Evolutionary conservation across 495 filamentous ascomycete species (phyloP), one percentile per base, ranked within the genome.

Genomic region (Podospora tetraspora): DNA sequence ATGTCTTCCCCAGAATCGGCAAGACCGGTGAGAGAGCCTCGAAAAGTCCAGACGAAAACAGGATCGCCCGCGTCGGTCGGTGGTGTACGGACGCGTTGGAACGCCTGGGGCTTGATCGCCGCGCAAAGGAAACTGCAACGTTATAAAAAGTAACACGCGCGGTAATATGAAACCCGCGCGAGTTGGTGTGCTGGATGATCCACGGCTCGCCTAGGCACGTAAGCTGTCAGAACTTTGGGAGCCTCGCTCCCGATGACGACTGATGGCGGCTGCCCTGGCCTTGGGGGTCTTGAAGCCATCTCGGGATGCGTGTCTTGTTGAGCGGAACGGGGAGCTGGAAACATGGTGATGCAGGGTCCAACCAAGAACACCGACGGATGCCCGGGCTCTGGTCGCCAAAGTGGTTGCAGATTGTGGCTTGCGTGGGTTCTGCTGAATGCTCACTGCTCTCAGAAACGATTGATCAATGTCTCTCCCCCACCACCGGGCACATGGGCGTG

Each of bases 121-220:
- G 37, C 12, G 19, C 30, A 64, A 32, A 25, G 12, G 30, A 66
- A 16, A 27, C 16, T 23, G 32, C 23, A 24, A 24, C 21, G 25
- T 61, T 66, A 66, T 61, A 66, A 66, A 61, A 66, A 66, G 65
- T 43, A 66, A 66, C 65, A 66, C 64, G 56, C 29, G 57, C 64
- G 64, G 52, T 19, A 66, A 66, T n/a, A 27, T 66, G 65, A 66
- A 66, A 66, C 65, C 59, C 19, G 19, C 30, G 37, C n/a, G 22
- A 24, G 13, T 64, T 64, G 30, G 32, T 43, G 32, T 24, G 12
- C 37, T 56, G 62, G 37, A 57, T 16, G 62, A 56, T 64, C 43
- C 62, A 64, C 62, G 12, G 30, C 37, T 25, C 62, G 24, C 19
- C 30, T n/a, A 25, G 30, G 21, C 23, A 24, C 34, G 62, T 64